Conservation (phyloP, 805 yeast genomes). For the Wickerhamiella hasegawae region DNA sequence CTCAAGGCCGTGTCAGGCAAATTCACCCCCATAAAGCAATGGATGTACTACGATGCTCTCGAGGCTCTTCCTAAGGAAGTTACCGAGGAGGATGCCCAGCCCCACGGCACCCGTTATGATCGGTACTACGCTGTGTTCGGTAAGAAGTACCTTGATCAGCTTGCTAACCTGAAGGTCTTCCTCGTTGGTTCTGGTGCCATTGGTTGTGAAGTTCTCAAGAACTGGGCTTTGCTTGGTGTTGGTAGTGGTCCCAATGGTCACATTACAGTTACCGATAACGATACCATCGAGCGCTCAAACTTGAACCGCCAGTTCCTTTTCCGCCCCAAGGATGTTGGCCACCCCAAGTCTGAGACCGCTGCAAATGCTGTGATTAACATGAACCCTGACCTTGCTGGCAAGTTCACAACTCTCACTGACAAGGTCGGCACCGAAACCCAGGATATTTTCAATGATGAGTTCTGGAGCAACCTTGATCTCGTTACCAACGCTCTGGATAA, state of each 20-base stretch:
- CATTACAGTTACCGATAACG: conserved; percentile 80
- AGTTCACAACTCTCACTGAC: conserved; percentile 61
- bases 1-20: conserved; percentile 91
- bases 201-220: conserved; percentile 96
- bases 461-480: conserved; percentile 73
- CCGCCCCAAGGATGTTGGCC: conserved; percentile 88
- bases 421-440: conserved; percentile 94
- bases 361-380: conserved; percentile 66
- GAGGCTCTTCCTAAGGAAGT: conserved; percentile 55
- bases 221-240: conserved; percentile 94
- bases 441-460: conserved; percentile 62
- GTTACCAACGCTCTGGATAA: conserved; percentile 96
- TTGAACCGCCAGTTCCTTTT: conserved; percentile 92
- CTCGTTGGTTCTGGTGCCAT: conserved; percentile 98
- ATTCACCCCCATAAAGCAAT: conserved; percentile 85
- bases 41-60: conserved; percentile 82
- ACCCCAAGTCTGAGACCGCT: conserved; percentile 79
- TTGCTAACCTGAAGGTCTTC: conserved; percentile 69
- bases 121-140: conserved; percentile 95
- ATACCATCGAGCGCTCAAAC: conserved; percentile 88
- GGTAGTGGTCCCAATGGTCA: conserved; percentile 85
- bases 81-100: conserved; percentile 52
- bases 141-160: conserved; percentile 47
- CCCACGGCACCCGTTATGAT: conserved; percentile 75
- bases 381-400: conserved; percentile 72